phyloP scores from a whole-genome alignment of 225 moss, liverwort and hornwort species.

The Pseudisothecium myosuroides region DNA sequence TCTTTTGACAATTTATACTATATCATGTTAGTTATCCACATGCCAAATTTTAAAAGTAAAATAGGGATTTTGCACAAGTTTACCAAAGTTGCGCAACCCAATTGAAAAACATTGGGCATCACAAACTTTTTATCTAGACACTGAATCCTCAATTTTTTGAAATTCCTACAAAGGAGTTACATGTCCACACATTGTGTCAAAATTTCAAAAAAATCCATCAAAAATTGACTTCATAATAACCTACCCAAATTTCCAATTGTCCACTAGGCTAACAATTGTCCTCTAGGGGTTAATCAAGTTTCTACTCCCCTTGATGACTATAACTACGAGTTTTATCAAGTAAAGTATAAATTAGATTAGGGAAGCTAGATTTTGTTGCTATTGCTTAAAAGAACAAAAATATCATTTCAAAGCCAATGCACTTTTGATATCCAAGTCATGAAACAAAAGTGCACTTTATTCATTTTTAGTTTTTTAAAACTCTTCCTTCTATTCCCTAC shows the following conservation, averaged over 20 bases:
- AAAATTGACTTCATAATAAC: no score
- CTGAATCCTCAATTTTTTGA: fast-evolving
- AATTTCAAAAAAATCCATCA: fast-evolving
- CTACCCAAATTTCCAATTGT: neutral
- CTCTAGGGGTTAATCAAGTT: neutral
- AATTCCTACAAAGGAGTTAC: fast-evolving
- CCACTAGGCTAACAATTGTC: fast-evolving
- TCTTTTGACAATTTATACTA: fast-evolving
- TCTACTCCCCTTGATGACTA: neutral
- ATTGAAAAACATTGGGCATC: fast-evolving
- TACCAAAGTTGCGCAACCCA: fast-evolving
- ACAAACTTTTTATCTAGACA: neutral
- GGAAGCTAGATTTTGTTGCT: neutral
- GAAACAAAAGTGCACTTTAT: neutral
- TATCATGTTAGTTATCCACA: no score
- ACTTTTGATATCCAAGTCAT: neutral
- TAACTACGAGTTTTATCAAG: neutral
- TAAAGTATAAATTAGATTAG: no score
- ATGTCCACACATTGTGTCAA: fast-evolving
- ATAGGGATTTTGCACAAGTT: fast-evolving
- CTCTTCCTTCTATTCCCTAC: neutral
- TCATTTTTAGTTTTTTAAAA: neutral
- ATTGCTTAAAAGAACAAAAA: neutral
- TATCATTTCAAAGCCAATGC: neutral
- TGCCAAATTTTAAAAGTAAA: neutral